Conservation (phyloP, 768 basidiomycete species). For the Kwoniella heveanensis region DNA sequence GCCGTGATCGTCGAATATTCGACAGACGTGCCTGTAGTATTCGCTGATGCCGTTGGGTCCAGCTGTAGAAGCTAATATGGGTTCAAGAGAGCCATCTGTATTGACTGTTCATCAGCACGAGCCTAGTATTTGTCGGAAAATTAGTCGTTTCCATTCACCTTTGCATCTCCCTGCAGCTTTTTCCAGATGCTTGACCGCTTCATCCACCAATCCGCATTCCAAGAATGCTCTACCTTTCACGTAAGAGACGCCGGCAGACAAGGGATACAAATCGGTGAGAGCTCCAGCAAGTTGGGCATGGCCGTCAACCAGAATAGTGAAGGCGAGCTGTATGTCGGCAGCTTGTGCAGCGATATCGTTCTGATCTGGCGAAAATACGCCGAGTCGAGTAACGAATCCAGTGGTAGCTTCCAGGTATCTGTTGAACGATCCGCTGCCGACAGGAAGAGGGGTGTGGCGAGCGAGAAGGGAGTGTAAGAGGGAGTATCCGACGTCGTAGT, state of each 20-base stretch:
- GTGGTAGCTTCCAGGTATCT: constrained; percentile 66
- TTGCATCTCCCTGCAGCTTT: constrained; percentile 64
- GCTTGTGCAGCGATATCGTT: constrained; percentile 58
- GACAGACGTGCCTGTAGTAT: constrained; percentile 76
- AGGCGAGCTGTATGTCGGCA: constrained; percentile 73
- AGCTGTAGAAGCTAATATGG: constrained; percentile 11
- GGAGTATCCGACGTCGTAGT: constrained; percentile 36
- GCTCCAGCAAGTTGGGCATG: constrained; percentile 67
- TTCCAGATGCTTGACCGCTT: constrained; percentile 72
- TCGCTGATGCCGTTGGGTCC: constrained; percentile 59
- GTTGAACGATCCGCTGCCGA: constrained; percentile 42
- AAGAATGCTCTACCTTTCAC: constrained; percentile 71
- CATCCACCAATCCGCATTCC: constrained; percentile 68
- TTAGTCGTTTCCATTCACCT: constrained; percentile 24
- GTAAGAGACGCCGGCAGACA: constrained; percentile 74
- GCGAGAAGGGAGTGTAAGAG: constrained; percentile 47
- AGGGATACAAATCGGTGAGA: constrained; percentile 74
- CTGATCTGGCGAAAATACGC: constrained; percentile 59
- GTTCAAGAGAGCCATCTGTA: constrained; percentile 32
- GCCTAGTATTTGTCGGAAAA: not conserved
- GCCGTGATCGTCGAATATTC: constrained; percentile 69
- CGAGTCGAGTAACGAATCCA: constrained; percentile 68
- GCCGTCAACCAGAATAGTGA: constrained; percentile 67
- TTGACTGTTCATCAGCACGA: constrained; percentile 57
- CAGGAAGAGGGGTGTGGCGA: constrained; percentile 16